Evolutionary conservation across 306 rosid genomes (phyloP).

Genomic region (Vachellia collinsii): DNA sequence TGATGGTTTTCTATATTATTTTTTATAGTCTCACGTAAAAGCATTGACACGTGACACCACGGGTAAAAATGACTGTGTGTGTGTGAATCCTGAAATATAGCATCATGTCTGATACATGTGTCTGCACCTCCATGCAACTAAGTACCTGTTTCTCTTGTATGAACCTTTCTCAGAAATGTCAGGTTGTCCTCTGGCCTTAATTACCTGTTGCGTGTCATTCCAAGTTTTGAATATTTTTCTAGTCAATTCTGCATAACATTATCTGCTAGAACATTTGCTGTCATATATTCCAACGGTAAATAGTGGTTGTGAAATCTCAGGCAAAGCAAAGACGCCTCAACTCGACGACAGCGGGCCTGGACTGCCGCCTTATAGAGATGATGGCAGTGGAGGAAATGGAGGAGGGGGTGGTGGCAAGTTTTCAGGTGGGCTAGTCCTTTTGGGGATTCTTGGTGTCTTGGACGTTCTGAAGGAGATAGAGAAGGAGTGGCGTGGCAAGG

Average conservation of each 20-base stretch:
- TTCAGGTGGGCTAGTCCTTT: slow-evolving; percentile 74
- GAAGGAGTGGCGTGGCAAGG: slow-evolving; percentile 52
- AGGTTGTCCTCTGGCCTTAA: not conserved
- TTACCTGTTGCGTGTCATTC: not conserved
- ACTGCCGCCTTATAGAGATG: slow-evolving; percentile 71
- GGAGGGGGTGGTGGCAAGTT: slow-evolving; percentile 81
- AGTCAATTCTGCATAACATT: not conserved
- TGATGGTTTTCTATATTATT: not conserved
- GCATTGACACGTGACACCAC: not conserved
- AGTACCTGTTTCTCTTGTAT: not conserved
- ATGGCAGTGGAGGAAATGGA: slow-evolving; percentile 71
- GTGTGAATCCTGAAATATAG: not conserved
- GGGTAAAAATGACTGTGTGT: too few relatives aligned
- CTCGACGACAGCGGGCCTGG: slow-evolving; percentile 76
- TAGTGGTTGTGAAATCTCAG: slow-evolving; percentile 56
- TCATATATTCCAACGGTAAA: not conserved
- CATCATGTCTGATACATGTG: not conserved
- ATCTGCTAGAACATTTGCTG: not conserved
- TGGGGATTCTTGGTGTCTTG: slow-evolving; percentile 81
- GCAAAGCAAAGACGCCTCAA: slow-evolving; percentile 64
- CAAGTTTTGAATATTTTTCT: slow-evolving; percentile 10
- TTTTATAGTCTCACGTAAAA: not conserved
- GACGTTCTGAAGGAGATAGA: slow-evolving; percentile 86
- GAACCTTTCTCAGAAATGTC: not conserved
- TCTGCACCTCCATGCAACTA: not conserved